Evolutionary conservation across 1,284 basidiomycete genomes (phyloP), one percentile per base, ranked within the genome.

Genomic region (Cryptococcus sp.): DNA sequence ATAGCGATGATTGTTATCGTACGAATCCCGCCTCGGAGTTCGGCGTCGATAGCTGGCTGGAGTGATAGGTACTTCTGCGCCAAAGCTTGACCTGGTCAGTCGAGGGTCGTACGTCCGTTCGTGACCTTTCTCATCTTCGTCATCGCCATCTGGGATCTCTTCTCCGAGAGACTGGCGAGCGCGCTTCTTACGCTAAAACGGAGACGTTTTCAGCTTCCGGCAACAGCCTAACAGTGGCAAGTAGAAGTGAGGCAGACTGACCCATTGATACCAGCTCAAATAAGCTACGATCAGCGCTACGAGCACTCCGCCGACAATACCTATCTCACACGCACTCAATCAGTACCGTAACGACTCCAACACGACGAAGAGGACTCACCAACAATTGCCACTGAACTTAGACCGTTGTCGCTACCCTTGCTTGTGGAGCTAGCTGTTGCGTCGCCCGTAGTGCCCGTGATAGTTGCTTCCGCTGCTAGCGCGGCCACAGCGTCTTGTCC

Each of bases 271-370:
- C 60, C 60, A 62, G 17, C 37, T 44, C 3, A 62, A 44, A 43
- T 62, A 62, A 11, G 54, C 17, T 22, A 55, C 10, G 15, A 58
- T 54, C 43, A 62, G 19, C 8, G 29, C 54, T 5, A 62, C 57
- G n/a, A 62, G 23, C 6, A 62, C 51, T 26, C 60, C 60, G 3
- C 54, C 60, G 6, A 62, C 60, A 26, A 62, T 62, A 19, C 60
- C 60, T 54, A 22, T 11, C 15, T 17, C 29, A 5, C 15, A 22
- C 11, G 47, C 44, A 26, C 34, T 19, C 5, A 19, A n/a, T 16
- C 7, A 3, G 19, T 8, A 44, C 8, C 34, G 19, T 17, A 17
- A n/a, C n/a, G n/a, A n/a, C n/a, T 25, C 23, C 10, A 17, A 10
- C n/a, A 20, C 20, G 17, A 13, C 17, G 44, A 3, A 15, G 8